Conservation (phyloP, 345 rosid species). For the Noccaea caerulescens region DNA sequence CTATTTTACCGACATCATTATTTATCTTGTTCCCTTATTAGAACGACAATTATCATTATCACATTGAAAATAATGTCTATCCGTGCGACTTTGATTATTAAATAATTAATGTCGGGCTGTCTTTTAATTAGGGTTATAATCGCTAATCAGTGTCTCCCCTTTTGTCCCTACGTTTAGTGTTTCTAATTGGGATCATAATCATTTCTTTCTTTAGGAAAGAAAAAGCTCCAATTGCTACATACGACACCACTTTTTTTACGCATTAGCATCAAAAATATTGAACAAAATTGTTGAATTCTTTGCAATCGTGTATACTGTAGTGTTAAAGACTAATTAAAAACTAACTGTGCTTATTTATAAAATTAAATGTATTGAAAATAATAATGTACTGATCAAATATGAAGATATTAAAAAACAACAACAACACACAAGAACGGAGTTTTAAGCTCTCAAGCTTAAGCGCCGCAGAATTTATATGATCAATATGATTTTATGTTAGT, state of each 20-base stretch:
- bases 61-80: conserved; percentile 40
- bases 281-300: neutral
- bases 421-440: no score
- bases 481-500: neutral
- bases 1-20: conserved; percentile 46
- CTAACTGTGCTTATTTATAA: no score
- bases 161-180: conserved; percentile 42
- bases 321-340: no score
- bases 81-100: conserved; percentile 44
- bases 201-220: conserved; percentile 27
- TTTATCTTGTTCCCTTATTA: conserved; percentile 38
- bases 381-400: no score
- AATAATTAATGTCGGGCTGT: conserved; percentile 43
- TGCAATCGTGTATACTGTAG: no score
- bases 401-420: no score
- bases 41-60: conserved; percentile 40
- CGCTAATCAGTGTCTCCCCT: conserved; percentile 39
- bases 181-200: conserved; percentile 36
- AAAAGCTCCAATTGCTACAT: conserved; percentile 23
- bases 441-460: no score
- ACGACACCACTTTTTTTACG: conserved; percentile 6
- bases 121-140: conserved; percentile 37
- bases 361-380: no score
- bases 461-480: no score
- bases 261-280: neutral